These are phyloP conservation scores for Scolecobasidium constrictum DNA, from an alignment of 2,329 filamentous ascomycete species.

Conservation along the genomic window DNA sequence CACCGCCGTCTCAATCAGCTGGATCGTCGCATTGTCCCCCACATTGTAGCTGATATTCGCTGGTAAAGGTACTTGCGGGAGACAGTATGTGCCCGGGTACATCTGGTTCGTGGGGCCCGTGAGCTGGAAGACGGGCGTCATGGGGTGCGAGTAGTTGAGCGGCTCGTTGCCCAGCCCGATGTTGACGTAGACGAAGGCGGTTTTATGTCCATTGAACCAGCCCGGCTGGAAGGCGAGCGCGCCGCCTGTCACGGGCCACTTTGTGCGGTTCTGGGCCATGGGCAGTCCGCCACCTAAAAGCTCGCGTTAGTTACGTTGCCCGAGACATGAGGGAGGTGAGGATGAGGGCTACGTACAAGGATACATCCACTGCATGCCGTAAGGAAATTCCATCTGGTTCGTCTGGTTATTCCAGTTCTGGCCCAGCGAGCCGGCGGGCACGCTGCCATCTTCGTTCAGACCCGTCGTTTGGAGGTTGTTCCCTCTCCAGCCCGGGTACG, in stretches of 20 bases:
- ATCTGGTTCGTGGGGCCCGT: conserved; percentile 68
- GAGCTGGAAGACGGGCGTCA: conserved; percentile 73
- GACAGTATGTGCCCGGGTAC: conserved; percentile 81
- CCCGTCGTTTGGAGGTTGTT: conserved; percentile 74
- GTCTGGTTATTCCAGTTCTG: conserved; percentile 30
- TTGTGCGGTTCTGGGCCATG: conserved; percentile 71
- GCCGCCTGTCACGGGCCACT: conserved; percentile 81
- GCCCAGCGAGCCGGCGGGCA: conserved; percentile 31
- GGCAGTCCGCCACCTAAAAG: conserved; percentile 85
- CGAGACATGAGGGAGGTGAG: not conserved
- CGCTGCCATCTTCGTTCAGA: conserved; percentile 33
- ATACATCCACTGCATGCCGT: conserved; percentile 92
- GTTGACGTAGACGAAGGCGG: conserved; percentile 82
- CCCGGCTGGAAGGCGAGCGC: conserved; percentile 86
- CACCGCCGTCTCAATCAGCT: conserved; percentile 70
- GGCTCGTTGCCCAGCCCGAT: conserved; percentile 76
- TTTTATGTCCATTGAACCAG: conserved; percentile 85
- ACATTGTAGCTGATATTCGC: conserved; percentile 56
- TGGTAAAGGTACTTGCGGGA: conserved; percentile 82
- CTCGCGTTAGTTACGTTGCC: conserved; percentile 7
- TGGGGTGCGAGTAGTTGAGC: conserved; percentile 74
- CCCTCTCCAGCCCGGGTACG: conserved; percentile 78
- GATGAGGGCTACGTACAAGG: conserved; percentile 56
- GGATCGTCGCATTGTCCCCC: conserved; percentile 86
- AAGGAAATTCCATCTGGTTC: conserved; percentile 51